Base-by-base conservation (phyloP, 73 alveolate genomes). In the Paramecium caudatum region DNA sequence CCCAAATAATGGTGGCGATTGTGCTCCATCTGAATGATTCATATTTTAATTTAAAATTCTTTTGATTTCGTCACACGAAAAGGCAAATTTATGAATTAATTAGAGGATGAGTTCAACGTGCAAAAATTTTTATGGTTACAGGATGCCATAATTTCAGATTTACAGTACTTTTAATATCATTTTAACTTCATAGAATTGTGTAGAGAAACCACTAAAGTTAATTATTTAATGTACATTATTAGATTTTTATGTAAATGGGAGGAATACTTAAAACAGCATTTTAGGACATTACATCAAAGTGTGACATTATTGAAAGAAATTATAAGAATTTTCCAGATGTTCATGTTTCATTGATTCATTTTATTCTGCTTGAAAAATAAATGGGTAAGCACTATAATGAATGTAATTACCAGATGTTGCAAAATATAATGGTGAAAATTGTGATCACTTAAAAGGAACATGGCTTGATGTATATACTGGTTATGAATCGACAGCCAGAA, bases 401-500 rank as follows among this genome's bases (percentile, higher is more conserved):
- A 0, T 21, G 8, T 0, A 17, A 12, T 27, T 16, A 21, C 7
- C 43, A 74, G 88, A 74, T 74, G 27, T 74, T 4, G 69, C 41
- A 19, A 41, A n/a, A 37, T 43, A 41, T 5, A 74, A 70, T 70
- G 43, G 39, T 17, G 87, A 70, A 70, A 70, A 37, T 69, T 36
- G 7, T 63, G 82, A 63, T 63, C 82, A 63, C 19, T 0, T 39
- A 5, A 43, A 70, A 37, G 45, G 65, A 34, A 39, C 62, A 17
- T 6, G 15, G 7, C 17, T 17, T 3, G 61, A 82, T 8, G 46
- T 48, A 9, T 41, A 23, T 21, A 74, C 48, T 82, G 43, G 41
- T 6, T 87, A 65, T 70, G 83, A 92, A 10, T 94, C 98, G 0
- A 90, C 94, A 3, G 70, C 96, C 10, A 78, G 96, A 69, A 94